phyloP scores from a whole-genome alignment of 495 filamentous ascomycete species.

The Amniculicola lignicola region DNA sequence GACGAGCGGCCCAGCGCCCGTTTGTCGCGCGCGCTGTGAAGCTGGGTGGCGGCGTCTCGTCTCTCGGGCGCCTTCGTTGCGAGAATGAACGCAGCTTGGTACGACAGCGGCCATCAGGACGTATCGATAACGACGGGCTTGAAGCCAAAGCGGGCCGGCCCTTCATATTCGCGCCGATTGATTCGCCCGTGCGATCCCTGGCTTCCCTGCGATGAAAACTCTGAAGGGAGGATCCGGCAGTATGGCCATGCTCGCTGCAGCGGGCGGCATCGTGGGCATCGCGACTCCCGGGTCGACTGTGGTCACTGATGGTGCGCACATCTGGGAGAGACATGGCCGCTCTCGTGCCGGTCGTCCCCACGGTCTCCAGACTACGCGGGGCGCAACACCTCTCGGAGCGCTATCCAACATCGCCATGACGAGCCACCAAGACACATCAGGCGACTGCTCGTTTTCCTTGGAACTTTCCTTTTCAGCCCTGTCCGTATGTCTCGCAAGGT shows the following conservation, averaged over 20 bases:
- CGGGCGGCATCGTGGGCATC: too few relatives aligned
- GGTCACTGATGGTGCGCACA: too few relatives aligned
- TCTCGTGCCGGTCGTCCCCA: too few relatives aligned
- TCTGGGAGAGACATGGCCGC: too few relatives aligned
- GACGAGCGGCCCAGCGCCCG: conserved; percentile 7
- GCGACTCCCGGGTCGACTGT: too few relatives aligned
- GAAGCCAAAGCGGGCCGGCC: conserved; percentile 22
- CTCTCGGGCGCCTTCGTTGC: neutral
- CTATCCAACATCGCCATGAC: conserved; percentile 4
- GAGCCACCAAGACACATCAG: conserved; percentile 8
- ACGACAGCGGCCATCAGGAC: conserved; percentile 13
- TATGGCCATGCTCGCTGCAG: too few relatives aligned
- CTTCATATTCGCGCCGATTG: neutral
- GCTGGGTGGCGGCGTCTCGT: neutral
- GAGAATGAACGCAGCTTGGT: neutral
- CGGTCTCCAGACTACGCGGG: too few relatives aligned
- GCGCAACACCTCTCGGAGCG: conserved; percentile 17
- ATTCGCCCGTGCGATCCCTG: conserved; percentile 24
- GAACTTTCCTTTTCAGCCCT: conserved; percentile 15
- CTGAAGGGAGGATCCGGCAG: conserved; percentile 13
- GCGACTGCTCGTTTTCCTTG: conserved; percentile 9
- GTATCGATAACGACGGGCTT: neutral
- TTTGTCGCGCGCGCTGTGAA: conserved; percentile 3
- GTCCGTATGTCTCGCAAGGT: conserved; percentile 20
- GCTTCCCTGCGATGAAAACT: conserved; percentile 13